These are phyloP conservation scores for Epithele typhae DNA, from an alignment of 768 basidiomycete species.

Conservation along the genomic window DNA sequence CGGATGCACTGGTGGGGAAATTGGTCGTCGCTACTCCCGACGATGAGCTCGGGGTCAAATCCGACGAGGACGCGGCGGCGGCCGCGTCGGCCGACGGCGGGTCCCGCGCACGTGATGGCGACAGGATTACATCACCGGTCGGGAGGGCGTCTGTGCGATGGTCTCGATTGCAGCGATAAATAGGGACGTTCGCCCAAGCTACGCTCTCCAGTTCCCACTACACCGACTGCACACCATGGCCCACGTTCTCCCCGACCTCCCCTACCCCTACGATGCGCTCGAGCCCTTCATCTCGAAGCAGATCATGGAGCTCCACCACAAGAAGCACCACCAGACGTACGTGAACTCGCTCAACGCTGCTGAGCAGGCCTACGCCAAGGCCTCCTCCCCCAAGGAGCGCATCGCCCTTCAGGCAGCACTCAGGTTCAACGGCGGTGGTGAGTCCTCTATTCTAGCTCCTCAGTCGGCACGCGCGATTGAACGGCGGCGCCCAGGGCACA, in stretches of 20 bases:
- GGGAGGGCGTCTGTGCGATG: neutral
- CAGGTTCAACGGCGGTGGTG: conserved; percentile 96
- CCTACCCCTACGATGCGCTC: conserved; percentile 82
- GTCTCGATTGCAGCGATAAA: conserved; percentile 2
- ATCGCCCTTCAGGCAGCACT: conserved; percentile 88
- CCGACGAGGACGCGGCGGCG: neutral
- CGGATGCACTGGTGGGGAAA: no score
- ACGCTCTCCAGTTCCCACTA: neutral
- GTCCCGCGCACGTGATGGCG: neutral
- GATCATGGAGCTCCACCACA: conserved; percentile 95
- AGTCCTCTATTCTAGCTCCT: conserved; percentile 20
- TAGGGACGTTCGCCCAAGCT: neutral
- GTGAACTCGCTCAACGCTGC: conserved; percentile 91
- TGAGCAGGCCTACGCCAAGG: conserved; percentile 68
- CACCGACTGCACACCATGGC: conserved; percentile 22
- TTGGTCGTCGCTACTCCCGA: neutral
- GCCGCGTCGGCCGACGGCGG: neutral
- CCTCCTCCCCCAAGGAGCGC: conserved; percentile 66
- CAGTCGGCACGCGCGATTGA: neutral
- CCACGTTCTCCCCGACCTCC: conserved; percentile 65
- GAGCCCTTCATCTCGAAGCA: conserved; percentile 89
- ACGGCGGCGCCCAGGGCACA: conserved; percentile 55
- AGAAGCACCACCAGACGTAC: conserved; percentile 94
- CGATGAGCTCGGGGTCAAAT: neutral
- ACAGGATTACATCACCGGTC: conserved; percentile 1